These are phyloP conservation scores for Phytophthora multivora DNA, from an alignment of 352 stramenopile species.

Conservation along the genomic window DNA sequence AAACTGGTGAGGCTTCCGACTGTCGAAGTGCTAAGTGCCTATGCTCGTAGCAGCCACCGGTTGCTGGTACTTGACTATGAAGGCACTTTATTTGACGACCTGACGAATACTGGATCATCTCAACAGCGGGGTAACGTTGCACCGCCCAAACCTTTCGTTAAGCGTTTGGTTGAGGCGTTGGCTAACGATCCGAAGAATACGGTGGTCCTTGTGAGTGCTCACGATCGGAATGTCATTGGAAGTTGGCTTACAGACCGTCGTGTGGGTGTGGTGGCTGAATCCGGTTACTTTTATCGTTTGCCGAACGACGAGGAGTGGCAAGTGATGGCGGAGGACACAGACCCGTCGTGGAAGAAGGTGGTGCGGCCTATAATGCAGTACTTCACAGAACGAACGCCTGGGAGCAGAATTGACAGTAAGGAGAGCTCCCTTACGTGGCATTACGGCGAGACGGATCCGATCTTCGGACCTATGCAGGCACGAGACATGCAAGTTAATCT, in stretches of 20 bases:
- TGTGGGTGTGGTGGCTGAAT: slow-evolving; percentile 64
- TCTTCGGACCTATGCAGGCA: slow-evolving; percentile 82
- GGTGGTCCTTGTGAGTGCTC: slow-evolving; percentile 59
- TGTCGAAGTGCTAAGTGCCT: slow-evolving; percentile 55
- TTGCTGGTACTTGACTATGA: slow-evolving; percentile 86
- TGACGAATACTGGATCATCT: slow-evolving; percentile 13
- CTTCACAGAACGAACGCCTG: slow-evolving; percentile 72
- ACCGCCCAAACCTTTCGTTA: slow-evolving; percentile 62
- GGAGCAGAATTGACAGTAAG: slow-evolving; percentile 69
- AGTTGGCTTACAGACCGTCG: slow-evolving; percentile 71
- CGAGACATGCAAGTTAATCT: slow-evolving; percentile 90
- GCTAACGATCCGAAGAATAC: slow-evolving; percentile 60
- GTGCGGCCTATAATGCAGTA: slow-evolving; percentile 80
- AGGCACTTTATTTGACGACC: slow-evolving; percentile 72
- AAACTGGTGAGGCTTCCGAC: slow-evolving; percentile 56
- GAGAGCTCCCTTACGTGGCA: slow-evolving; percentile 71
- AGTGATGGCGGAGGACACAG: slow-evolving; percentile 61
- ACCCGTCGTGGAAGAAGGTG: slow-evolving; percentile 75
- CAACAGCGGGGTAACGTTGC: slow-evolving; percentile 64
- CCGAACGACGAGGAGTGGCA: slow-evolving; percentile 59
- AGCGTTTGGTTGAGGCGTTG: slow-evolving; percentile 64
- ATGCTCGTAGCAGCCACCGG: slow-evolving; percentile 58
- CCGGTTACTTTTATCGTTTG: slow-evolving; percentile 63
- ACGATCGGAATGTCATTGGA: slow-evolving; percentile 74
- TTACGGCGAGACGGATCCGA: slow-evolving; percentile 75